Base-by-base conservation (phyloP, 257 asterid species). In the Knoxia roxburghii region DNA sequence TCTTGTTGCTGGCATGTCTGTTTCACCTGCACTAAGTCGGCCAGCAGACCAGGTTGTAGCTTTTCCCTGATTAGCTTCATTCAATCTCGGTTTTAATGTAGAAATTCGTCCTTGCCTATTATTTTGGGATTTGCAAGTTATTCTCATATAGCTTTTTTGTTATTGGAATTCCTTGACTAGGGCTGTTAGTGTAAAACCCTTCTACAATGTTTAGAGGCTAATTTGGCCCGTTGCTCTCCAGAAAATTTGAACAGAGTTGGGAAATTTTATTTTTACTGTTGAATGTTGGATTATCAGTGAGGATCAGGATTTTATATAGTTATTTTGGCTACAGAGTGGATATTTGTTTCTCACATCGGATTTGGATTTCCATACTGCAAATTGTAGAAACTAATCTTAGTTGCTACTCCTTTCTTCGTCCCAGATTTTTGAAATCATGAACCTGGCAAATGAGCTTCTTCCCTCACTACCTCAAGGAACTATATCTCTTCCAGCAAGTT, bases 401-500 rank as follows among this genome's bases (percentile, higher is more conserved):
- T 56, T 61, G 53, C 53, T 37, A 18, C 57, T 39, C 33, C 9
- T 61, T 64, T 46, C 60, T 48, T 12, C 41, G 9, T 62, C 8
- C 56, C 87, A 95, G 99, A 79, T 89, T 69, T 91, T 91, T 83
- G 99, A 95, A 90, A 91, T 95, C 61, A 92, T 95, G 84, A 95
- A 89, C 87, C 83, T 95, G 75, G 98, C 99, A 72, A 95, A 95
- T 81, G 99, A 95, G 87, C 93, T 95, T 71, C 99, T 95, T 68
- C 99, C 99, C 21, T 80, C 93, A 0, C 87, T 95, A 72, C 97
- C 99, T 70, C 90, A 85, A 83, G 99, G 99, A 81, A 91, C 79
- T 39, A 87, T 95, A 7, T 82, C 98, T 68, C 87, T 95, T 58
- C 99, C 97, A 37, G 83, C 79, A 65, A 80, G 88, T 77, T 76